Conservation (phyloP, 1,284 basidiomycete genomes). For the Leccinum griseonigrum region DNA sequence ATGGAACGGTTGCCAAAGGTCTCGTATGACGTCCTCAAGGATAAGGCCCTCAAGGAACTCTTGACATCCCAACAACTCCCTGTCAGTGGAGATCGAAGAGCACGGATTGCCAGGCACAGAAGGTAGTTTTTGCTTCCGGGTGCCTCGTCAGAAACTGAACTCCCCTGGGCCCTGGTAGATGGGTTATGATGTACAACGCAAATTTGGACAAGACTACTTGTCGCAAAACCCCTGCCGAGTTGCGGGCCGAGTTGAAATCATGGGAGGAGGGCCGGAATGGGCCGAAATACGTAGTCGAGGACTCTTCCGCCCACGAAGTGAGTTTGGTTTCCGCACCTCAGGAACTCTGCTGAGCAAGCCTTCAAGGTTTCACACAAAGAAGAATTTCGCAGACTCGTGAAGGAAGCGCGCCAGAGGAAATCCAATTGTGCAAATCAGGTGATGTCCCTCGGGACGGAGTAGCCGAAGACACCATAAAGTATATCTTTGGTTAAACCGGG, state of each 20-base stretch:
- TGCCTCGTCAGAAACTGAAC: not conserved
- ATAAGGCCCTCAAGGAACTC: constrained; percentile 58
- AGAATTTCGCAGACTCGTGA: constrained; percentile 28
- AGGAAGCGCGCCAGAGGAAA: constrained; percentile 21
- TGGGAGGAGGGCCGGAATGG: constrained; percentile 52
- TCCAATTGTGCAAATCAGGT: constrained; percentile 1
- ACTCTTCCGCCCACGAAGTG: constrained; percentile 50
- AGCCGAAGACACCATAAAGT: constrained; percentile 15
- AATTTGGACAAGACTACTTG: constrained; percentile 61
- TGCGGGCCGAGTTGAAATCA: constrained; percentile 51
- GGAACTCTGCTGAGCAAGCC: not conserved
- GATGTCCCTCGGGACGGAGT: constrained; percentile 2
- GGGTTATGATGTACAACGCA: constrained; percentile 67
- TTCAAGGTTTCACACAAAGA: constrained; percentile 21
- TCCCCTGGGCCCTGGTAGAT: constrained; percentile 39
- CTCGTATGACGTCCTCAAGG: constrained; percentile 63
- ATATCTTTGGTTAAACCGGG: constrained; percentile 4
- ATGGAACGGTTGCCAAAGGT: constrained; percentile 58
- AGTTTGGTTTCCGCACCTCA: constrained; percentile 13
- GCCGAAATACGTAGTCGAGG: constrained; percentile 41
- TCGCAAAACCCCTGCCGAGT: constrained; percentile 46
- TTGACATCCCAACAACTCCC: constrained; percentile 51
- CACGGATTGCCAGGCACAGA: constrained; percentile 56
- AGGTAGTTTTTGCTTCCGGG: constrained; percentile 39
- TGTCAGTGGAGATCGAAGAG: constrained; percentile 49